Evolutionary conservation across 768 basidiomycete species (phyloP).

Genomic region (Naganishia vaughanmartiniae): DNA sequence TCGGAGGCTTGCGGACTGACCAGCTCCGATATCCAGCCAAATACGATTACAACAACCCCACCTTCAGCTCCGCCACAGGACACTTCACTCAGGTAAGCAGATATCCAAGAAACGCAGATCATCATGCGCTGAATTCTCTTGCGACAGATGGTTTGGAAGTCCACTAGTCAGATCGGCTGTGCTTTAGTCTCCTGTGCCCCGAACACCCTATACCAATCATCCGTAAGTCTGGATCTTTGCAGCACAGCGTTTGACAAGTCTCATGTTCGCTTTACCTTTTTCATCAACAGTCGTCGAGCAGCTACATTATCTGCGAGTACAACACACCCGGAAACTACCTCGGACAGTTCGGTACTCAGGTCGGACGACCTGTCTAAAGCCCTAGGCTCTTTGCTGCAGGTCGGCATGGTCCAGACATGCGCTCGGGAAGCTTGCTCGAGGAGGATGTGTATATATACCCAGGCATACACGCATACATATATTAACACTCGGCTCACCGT

Average conservation of each 20-base stretch:
- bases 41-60: constrained; percentile 40
- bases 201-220: constrained; percentile 34
- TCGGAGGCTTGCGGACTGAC: not conserved
- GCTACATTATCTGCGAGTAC: constrained; percentile 38
- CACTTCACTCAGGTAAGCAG: constrained; percentile 39
- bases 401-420: not conserved
- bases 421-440: not conserved
- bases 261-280: constrained; percentile 3
- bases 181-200: constrained; percentile 37
- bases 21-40: not conserved
- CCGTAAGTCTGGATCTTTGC: not conserved
- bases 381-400: not conserved
- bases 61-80: constrained; percentile 33
- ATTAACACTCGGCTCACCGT: not conserved
- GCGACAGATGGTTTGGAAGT: constrained; percentile 40
- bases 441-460: not conserved
- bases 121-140: not conserved
- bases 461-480: not conserved
- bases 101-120: not conserved
- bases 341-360: constrained; percentile 33
- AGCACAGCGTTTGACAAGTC: not conserved
- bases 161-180: constrained; percentile 43
- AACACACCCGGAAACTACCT: constrained; percentile 35
- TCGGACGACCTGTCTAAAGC: constrained; percentile 19
- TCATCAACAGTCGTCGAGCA: constrained; percentile 1